Base-by-base conservation (phyloP, 345 rosid genomes). In the Kandelia obovata region DNA sequence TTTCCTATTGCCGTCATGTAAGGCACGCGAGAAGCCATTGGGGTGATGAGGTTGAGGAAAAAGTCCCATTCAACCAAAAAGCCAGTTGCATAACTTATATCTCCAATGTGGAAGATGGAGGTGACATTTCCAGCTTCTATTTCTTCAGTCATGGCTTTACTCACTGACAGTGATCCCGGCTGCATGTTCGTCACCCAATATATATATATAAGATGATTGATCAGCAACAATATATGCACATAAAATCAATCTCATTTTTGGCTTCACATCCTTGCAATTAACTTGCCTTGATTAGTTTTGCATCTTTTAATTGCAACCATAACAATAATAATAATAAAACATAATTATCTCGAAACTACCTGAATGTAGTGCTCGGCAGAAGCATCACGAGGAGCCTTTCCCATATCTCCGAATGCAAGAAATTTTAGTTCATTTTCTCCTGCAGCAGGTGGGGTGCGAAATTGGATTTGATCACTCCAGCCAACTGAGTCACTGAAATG, bases 1-100 rank as follows among this genome's bases (percentile, higher is more conserved):
- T 89, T 89, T 55, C 91, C 95, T 1, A 85, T 89, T 1, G 89
- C 91, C 5, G 95, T 85, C 95, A 87, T 83, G 86, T 89, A 89
- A 51, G 89, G 59, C 67, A 89, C 82, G 70, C 53, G 75, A 21
- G 91, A 89, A 31, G 95, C 95, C 71, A 85, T 10, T 6, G 89
- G 91, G 52, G 8, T 73, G 34, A 85, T 83, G 27, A 76, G 91
- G 25, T 81, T 68, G 59, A 89, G 89, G 69, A 87, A 89, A 72
- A 56, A 89, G 53, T 89, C 91, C 95, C 91, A 89, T 75, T 89
- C 95, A 26, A 83, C 95, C 27, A 87, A 70, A 61, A 86, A 87
- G 6, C 95, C 95, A 0, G 95, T 89, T 39, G 95, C 91, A 58
- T 89, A 89, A 78, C 91, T 87, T 67, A 89, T 87, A 71, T 87